A percentile compares a stretch with the other conserved stretches of the same genome.
These are phyloP conservation scores for Helenozyma rhizophorensis DNA, from an alignment of 805 yeast species.

Conservation along the genomic window DNA sequence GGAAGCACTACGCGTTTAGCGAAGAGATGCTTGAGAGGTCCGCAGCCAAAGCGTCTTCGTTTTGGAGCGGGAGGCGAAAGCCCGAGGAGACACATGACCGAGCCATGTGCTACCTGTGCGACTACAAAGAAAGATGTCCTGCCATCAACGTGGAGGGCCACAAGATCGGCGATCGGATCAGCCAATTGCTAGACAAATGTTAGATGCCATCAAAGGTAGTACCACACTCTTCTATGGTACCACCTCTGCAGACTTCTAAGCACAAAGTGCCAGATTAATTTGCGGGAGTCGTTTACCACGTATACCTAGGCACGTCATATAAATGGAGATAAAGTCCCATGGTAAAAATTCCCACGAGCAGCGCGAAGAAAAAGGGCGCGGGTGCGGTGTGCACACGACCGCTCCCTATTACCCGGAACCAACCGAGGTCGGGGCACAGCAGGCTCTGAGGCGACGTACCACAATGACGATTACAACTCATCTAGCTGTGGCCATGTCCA, in stretches of 20 bases:
- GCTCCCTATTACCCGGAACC: conserved; percentile 5
- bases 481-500: no score
- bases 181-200: conserved; percentile 5
- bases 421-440: no score
- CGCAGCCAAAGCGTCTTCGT: conserved; percentile 32
- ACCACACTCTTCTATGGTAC: conserved; percentile 20
- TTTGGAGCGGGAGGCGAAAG: conserved; percentile 57
- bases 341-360: not conserved
- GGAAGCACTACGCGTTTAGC: conserved; percentile 36
- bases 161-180: not conserved
- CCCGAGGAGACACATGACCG: conserved; percentile 43
- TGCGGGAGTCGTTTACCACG: conserved; percentile 42
- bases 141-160: conserved; percentile 8
- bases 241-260: conserved; percentile 21
- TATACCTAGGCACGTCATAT: conserved; percentile 31
- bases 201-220: conserved; percentile 19
- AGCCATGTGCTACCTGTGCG: conserved; percentile 52
- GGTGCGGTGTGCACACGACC: conserved; percentile 3
- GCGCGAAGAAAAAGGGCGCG: not conserved
- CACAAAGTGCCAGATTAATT: conserved; percentile 18
- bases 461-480: no score
- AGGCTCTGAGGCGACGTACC: no score
- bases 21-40: conserved; percentile 21
- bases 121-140: conserved; percentile 32
- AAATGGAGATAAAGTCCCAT: conserved; percentile 35